phyloP scores from a whole-genome alignment of 257 asterid species.

The Ehretia macrophylla region DNA sequence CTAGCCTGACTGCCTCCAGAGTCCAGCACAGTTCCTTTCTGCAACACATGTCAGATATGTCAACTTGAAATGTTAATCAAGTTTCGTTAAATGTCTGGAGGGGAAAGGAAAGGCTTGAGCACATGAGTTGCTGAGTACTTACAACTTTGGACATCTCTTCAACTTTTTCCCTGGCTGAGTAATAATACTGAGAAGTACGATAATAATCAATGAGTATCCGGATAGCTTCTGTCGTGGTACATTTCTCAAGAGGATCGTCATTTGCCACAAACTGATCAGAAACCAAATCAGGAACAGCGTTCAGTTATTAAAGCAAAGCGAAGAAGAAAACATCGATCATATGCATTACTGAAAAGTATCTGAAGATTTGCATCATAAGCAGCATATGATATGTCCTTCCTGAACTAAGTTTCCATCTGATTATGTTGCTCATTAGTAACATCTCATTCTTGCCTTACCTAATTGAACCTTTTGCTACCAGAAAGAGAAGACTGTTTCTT shows the following conservation, averaged over 20 bases:
- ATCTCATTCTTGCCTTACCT: too few relatives aligned
- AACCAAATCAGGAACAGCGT: neutral
- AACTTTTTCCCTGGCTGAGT: slow-evolving; percentile 63
- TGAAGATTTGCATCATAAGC: too few relatives aligned
- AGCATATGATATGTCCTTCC: too few relatives aligned
- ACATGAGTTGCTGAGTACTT: slow-evolving; percentile 18
- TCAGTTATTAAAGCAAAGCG: neutral
- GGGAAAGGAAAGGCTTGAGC: neutral
- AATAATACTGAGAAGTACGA: slow-evolving; percentile 55
- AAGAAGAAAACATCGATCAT: too few relatives aligned
- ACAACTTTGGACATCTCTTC: slow-evolving; percentile 90
- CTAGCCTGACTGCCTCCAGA: slow-evolving; percentile 99
- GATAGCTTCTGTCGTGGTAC: slow-evolving; percentile 84
- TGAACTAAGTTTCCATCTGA: too few relatives aligned
- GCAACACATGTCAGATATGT: slow-evolving; percentile 4
- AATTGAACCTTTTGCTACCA: too few relatives aligned
- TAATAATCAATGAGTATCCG: slow-evolving; percentile 58
- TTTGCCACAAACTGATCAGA: slow-evolving; percentile 61
- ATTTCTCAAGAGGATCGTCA: slow-evolving; percentile 92
- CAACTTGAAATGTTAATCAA: neutral
- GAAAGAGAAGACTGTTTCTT: too few relatives aligned
- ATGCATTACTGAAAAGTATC: neutral
- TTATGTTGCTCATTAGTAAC: too few relatives aligned
- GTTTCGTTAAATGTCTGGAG: neutral
- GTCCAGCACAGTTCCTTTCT: slow-evolving; percentile 96